phyloP scores from a whole-genome alignment of 768 basidiomycete genomes.

The Boletus rubescentipes region DNA sequence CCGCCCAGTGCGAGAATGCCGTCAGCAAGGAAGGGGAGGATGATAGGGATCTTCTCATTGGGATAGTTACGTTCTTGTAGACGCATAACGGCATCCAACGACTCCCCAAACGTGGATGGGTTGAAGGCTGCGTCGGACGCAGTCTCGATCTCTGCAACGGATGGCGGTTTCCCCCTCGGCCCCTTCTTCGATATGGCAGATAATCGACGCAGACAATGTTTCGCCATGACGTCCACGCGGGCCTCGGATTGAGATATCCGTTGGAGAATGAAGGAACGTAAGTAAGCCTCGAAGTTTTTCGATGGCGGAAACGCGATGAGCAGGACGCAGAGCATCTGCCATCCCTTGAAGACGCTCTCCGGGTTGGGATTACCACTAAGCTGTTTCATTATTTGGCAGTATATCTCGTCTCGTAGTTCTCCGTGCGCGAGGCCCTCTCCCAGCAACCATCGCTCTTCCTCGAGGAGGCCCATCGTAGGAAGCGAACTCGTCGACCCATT shows the following conservation, averaged over 20 bases:
- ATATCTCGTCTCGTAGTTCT: slow-evolving; percentile 91
- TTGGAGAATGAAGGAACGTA: slow-evolving; percentile 75
- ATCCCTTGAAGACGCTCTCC: slow-evolving; percentile 88
- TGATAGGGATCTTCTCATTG: slow-evolving; percentile 81
- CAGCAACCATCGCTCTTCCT: slow-evolving; percentile 87
- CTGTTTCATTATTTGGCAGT: slow-evolving; percentile 92
- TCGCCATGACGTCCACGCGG: slow-evolving; percentile 86
- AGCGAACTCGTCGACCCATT: slow-evolving; percentile 46
- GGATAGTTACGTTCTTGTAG: slow-evolving; percentile 88
- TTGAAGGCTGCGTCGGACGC: slow-evolving; percentile 96
- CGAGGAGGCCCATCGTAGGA: slow-evolving; percentile 50
- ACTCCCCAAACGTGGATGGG: slow-evolving; percentile 91
- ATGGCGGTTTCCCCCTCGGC: slow-evolving; percentile 81
- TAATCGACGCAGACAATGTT: slow-evolving; percentile 83
- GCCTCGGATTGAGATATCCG: slow-evolving; percentile 68
- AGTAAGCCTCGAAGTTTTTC: slow-evolving; percentile 86
- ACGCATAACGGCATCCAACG: slow-evolving; percentile 78
- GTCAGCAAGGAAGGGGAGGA: slow-evolving; percentile 90
- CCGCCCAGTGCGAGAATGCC: slow-evolving; percentile 90
- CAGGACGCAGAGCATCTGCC: slow-evolving; percentile 89
- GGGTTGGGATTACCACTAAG: slow-evolving; percentile 76
- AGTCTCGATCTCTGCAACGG: slow-evolving; percentile 84
- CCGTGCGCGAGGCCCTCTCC: slow-evolving; percentile 75
- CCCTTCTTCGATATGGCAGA: slow-evolving; percentile 77
- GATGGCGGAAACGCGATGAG: slow-evolving; percentile 92